Percentiles rank a stretch among this genome's conserved stretches.
Evolutionary conservation across 1,139 yeast species (phyloP).

Genomic region (Magnusiomyces ingens): DNA sequence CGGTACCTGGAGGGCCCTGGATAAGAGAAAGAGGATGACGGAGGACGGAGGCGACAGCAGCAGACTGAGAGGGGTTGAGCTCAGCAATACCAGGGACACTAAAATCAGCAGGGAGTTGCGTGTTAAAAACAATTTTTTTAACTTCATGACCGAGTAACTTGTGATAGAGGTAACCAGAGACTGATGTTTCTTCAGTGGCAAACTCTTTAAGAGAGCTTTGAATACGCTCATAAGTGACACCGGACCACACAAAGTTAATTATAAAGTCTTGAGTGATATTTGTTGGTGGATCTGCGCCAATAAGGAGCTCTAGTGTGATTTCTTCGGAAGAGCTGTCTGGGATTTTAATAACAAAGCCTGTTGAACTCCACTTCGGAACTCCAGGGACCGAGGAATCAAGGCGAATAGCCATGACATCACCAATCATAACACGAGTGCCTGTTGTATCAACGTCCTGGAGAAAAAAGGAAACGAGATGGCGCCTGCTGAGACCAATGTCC

Average conservation of each 20-base stretch:
- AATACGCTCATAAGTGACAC: conserved; percentile 77
- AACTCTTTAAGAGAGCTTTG: conserved; percentile 66
- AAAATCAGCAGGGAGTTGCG: conserved; percentile 45
- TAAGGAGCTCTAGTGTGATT: conserved; percentile 62
- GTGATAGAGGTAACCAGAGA: conserved; percentile 72
- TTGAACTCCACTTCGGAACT: conserved; percentile 53
- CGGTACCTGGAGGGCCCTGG: conserved; percentile 99
- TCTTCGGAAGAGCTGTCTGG: conserved; percentile 66
- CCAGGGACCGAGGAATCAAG: conserved; percentile 9
- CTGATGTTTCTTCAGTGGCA: conserved; percentile 66
- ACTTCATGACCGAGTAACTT: conserved; percentile 79
- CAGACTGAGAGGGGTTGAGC: conserved; percentile 69
- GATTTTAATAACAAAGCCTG: conserved; percentile 63
- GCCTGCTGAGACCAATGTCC: conserved; percentile 61
- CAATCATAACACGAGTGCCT: conserved; percentile 71
- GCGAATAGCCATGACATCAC: conserved; percentile 69
- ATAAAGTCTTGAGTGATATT: conserved; percentile 62
- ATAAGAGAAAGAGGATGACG: conserved; percentile 74
- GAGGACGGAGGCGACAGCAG: conserved; percentile 69
- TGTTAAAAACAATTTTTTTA: conserved; percentile 38
- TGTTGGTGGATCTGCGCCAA: conserved; percentile 49
- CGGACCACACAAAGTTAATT: conserved; percentile 88
- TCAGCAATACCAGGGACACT: conserved; percentile 63
- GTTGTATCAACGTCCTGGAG: conserved; percentile 61
- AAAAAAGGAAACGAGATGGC: conserved; percentile 63